phyloP scores from a whole-genome alignment of 208 protist genomes.

The Trypanosoma boissoni region DNA sequence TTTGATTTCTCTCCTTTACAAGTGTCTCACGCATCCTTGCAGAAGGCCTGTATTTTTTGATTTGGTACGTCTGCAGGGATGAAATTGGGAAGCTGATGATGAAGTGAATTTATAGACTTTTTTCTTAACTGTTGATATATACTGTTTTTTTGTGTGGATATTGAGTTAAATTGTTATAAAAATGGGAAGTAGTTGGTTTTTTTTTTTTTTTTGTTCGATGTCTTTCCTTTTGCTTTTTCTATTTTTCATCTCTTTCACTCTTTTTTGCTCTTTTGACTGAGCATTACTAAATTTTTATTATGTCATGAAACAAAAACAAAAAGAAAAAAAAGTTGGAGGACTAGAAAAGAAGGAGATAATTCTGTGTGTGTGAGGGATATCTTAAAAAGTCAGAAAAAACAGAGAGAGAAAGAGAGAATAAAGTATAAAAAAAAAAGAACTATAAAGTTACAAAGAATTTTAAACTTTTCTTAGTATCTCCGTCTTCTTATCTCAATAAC shows the following conservation, averaged over 20 bases:
- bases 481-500: not conserved
- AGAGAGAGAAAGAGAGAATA: slow-evolving; percentile 8
- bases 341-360: too few species aligned
- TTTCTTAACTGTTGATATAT: not conserved
- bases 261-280: slow-evolving; percentile 14
- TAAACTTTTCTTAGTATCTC: not conserved
- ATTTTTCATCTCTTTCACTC: slow-evolving; percentile 15
- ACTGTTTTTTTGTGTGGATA: too few species aligned
- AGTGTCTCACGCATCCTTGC: too few species aligned
- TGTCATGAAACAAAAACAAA: slow-evolving; percentile 7
- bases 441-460: not conserved
- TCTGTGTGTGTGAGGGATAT: too few species aligned
- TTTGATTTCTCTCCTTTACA: too few species aligned
- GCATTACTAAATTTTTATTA: slow-evolving; percentile 11
- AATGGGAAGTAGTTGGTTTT: slow-evolving; percentile 2
- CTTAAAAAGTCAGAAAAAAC: slow-evolving; percentile 8
- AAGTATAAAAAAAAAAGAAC: slow-evolving; percentile 2
- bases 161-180: not conserved
- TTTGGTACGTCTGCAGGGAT: too few species aligned
- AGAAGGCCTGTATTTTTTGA: too few species aligned
- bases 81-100: too few species aligned
- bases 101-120: too few species aligned
- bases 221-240: slow-evolving; percentile 6
- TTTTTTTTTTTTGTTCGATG: slow-evolving; percentile 12
- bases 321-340: too few species aligned